Evolutionary conservation across 129 eudicot species (phyloP).

Genomic region (Pittosporum tobira): DNA sequence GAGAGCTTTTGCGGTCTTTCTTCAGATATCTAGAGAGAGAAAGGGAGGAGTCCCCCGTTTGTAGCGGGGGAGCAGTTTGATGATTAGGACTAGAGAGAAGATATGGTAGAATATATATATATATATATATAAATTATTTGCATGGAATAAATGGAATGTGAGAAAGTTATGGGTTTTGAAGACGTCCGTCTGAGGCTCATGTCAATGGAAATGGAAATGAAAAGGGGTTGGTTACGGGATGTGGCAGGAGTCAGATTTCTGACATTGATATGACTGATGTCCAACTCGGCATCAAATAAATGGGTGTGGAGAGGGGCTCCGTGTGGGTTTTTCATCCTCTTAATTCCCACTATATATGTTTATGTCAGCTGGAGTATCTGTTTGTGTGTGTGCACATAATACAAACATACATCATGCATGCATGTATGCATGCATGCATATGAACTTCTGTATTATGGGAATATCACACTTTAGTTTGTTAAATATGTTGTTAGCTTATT

Average conservation of each 20-base stretch:
- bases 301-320: conserved; percentile 12
- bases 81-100: conserved; percentile 15
- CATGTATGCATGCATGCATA: no score
- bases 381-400: no score
- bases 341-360: neutral
- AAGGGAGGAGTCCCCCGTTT: conserved; percentile 27
- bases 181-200: neutral
- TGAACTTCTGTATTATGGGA: no score
- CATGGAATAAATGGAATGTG: conserved; percentile 23
- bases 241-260: conserved; percentile 18
- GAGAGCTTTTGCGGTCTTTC: neutral
- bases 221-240: conserved; percentile 6
- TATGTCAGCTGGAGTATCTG: no score
- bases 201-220: neutral
- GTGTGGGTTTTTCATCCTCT: conserved; percentile 3
- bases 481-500: no score
- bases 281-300: conserved; percentile 18
- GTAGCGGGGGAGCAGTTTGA: conserved; percentile 48
- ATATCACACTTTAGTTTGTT: no score
- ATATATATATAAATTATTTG: no score
- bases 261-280: conserved; percentile 28
- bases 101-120: neutral
- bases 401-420: no score
- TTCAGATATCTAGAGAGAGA: neutral
- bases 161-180: conserved; percentile 50